Percentiles rank a stretch among this genome's conserved stretches.
Conservation (phyloP, 2,329 filamentous ascomycete genomes). For the Sclerotinia minor region DNA sequence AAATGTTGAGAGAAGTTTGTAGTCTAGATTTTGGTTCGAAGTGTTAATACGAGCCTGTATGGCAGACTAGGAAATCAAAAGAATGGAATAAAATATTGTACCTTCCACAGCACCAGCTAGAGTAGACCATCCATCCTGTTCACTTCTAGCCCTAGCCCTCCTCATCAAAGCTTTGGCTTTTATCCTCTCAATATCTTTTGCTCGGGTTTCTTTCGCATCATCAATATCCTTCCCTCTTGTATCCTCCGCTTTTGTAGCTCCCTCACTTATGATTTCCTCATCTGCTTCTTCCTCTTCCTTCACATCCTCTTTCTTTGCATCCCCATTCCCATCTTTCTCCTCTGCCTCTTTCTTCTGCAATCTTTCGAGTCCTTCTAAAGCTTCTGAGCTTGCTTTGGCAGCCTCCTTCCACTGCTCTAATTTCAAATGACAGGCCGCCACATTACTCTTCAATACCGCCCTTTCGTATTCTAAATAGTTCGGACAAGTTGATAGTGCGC, state of each 20-base stretch:
- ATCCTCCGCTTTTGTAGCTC: slow-evolving; percentile 52
- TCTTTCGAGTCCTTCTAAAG: slow-evolving; percentile 70
- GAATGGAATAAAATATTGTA: slow-evolving; percentile 25
- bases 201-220: slow-evolving; percentile 71
- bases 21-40: slow-evolving; percentile 54
- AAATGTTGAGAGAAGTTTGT: slow-evolving; percentile 63
- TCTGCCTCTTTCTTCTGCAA: slow-evolving; percentile 46
- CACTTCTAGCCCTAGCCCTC: slow-evolving; percentile 51
- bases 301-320: slow-evolving; percentile 51
- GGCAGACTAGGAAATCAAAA: not conserved
- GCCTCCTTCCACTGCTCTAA: slow-evolving; percentile 83
- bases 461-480: slow-evolving; percentile 85
- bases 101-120: slow-evolving; percentile 70
- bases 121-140: slow-evolving; percentile 75
- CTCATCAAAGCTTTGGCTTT: slow-evolving; percentile 76
- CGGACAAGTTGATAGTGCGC: slow-evolving; percentile 75
- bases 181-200: slow-evolving; percentile 74
- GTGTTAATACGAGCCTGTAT: not conserved
- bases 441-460: slow-evolving; percentile 84
- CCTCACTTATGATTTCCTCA: slow-evolving; percentile 61
- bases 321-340: slow-evolving; percentile 42
- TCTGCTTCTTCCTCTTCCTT: slow-evolving; percentile 50
- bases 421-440: slow-evolving; percentile 85
- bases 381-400: slow-evolving; percentile 68
- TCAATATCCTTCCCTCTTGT: slow-evolving; percentile 42